Percentiles rank a stretch among this genome's conserved stretches.
Evolutionary conservation across 2,329 filamentous ascomycete species (phyloP).

Genomic region (Fusarium decemcellulare): DNA sequence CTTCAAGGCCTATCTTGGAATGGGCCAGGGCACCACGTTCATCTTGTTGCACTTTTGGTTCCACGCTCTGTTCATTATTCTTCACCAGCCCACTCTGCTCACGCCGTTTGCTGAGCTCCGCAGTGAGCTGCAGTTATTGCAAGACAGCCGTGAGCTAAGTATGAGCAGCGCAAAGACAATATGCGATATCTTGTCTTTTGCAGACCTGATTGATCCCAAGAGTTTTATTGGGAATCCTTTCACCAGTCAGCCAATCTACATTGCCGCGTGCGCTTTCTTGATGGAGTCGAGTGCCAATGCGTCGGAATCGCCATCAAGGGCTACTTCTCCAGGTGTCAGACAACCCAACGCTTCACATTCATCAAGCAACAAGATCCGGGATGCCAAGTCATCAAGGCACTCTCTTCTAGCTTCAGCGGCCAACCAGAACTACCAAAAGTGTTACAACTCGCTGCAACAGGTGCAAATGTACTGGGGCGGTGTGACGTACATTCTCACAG

Average conservation of each 20-base stretch:
- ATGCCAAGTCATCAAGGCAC: constrained; percentile 71
- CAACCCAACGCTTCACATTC: constrained; percentile 8
- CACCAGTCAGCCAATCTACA: constrained; percentile 91
- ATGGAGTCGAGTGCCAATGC: constrained; percentile 84
- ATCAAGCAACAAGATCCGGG: constrained; percentile 27
- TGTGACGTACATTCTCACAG: constrained; percentile 88
- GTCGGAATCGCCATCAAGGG: constrained; percentile 71
- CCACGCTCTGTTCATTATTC: constrained; percentile 85
- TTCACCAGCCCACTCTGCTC: constrained; percentile 87
- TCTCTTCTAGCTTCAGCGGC: constrained; percentile 84
- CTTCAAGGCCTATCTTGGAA: constrained; percentile 87
- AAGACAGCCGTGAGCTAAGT: constrained; percentile 84
- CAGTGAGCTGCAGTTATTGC: constrained; percentile 78
- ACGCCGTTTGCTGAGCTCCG: constrained; percentile 77
- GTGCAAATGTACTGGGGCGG: constrained; percentile 90
- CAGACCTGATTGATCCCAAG: constrained; percentile 87
- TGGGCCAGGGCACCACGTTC: constrained; percentile 88
- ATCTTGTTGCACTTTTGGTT: constrained; percentile 92
- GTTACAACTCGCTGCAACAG: constrained; percentile 86
- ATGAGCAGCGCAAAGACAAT: constrained; percentile 95
- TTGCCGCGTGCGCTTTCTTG: constrained; percentile 89
- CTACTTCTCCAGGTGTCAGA: constrained; percentile 58
- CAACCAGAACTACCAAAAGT: constrained; percentile 88
- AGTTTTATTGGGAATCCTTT: constrained; percentile 92
- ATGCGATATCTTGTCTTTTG: constrained; percentile 88